Base-by-base conservation (phyloP, 2,329 filamentous ascomycete genomes). In the Beauveria sp. region DNA sequence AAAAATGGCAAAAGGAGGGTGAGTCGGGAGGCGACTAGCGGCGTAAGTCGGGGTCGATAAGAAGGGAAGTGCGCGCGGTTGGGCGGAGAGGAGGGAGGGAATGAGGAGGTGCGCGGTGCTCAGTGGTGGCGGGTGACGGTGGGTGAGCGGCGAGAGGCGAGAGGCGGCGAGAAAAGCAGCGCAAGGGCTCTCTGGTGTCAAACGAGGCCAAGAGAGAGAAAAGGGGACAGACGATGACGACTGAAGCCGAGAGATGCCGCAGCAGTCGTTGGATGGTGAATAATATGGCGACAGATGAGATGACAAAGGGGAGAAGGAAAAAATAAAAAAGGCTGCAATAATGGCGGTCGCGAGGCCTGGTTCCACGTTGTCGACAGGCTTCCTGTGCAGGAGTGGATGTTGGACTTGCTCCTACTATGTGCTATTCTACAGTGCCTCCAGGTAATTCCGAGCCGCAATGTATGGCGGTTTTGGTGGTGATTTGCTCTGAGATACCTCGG, bases 31-130 rank as follows among this genome's bases (percentile, higher is more conserved):
- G 41, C n/a, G 50, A 54, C 20, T 46, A 50, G 57, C 12, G 18
- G 50, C 22, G 10, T 24, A 10, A 41, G 57, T 53, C 34, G 40
- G 40, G 16, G 34, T 46, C 40, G 57, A 26, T 30, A 41, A 34
- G 16, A 30, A 59, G 41, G 41, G 26, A 46, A 41, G 40, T 46
- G 56, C 43, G 56, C 37, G 47, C 46, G 56, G 52, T 48, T 26
- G 56, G 56, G 46, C 30, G 44, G 55, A 58, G 56, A 52, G 24
- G 37, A 57, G 55, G 44, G 54, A 52, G 55, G 22, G 47, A 48
- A 40, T 48, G 47, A 59, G 47, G 44, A 52, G 44, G 56, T 41
- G 56, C 43, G 24, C 26, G n/a, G 26, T 48, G 24, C 18, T 43
- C 34, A 24, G 52, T 28, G 52, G 52, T 54, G 40, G 53, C 53